Base-by-base conservation (phyloP, 371 early-diverging fungal species). In the Rhizopus microsporus region DNA sequence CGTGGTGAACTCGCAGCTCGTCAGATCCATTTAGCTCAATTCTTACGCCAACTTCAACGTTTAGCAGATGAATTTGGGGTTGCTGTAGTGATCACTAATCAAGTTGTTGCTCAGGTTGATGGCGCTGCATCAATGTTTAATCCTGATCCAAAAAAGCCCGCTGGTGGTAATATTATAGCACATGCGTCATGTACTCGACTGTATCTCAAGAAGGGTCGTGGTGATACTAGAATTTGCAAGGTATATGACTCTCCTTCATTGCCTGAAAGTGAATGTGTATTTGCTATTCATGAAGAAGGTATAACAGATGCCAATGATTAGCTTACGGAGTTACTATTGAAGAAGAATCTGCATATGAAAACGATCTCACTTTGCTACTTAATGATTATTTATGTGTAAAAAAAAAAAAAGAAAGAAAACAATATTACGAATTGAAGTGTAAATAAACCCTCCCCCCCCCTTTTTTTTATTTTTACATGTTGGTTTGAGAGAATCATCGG, bases 111-210 rank as follows among this genome's bases (percentile, higher is more conserved):
- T 0, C 92, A 91, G 62, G 98, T 98, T 0, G 99, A 99, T 73
- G 98, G 97, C 45, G 95, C 87, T 7, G 85, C 89, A 46, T 78
- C 89, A 15, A 92, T 96, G 93, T 96, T 97, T 81, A 87, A 85
- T 55, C 88, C 93, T 10, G 98, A 98, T 63, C 94, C 94, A 34
- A 98, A 98, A 69, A 99, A 99, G 67, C 99, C 99, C 4, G 95
- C 98, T 51, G 99, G 99, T 38, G 99, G 99, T 46, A 95, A 99
- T 74, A 96, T 99, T 40, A 95, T 99, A 76, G 99, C 99, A 0
- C 99, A 99, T 68, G 91, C 99, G 7, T 98, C 96, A 50, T 94
- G 94, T 17, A 86, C 89, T 4, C 78, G 93, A 52, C 64, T 94
- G 34, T 88, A 80, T 48, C 77, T 94, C 44, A 83, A 91, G 48